Evolutionary conservation across 768 basidiomycete genomes (phyloP).

Genomic region (Gautieria morchelliformis): DNA sequence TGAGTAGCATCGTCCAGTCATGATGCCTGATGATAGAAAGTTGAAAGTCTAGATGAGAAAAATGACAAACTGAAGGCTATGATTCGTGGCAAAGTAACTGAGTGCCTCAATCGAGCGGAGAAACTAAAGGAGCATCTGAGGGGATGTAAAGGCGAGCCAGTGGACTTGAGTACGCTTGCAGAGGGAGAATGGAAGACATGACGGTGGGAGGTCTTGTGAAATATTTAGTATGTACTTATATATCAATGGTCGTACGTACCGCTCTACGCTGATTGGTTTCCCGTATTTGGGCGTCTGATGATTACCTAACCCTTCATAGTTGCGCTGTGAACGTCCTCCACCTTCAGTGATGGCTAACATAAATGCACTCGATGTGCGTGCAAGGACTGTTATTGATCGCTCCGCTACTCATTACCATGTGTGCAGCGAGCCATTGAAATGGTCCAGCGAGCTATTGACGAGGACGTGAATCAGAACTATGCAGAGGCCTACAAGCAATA

Average conservation of each 20-base stretch:
- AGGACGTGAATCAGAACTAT: conserved; percentile 90
- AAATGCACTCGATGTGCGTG: conserved; percentile 5
- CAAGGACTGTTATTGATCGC: not conserved
- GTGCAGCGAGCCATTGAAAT: conserved; percentile 75
- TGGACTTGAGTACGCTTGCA: conserved; percentile 1
- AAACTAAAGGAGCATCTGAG: conserved; percentile 77
- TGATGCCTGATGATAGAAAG: not conserved
- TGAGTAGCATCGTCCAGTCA: conserved; percentile 25
- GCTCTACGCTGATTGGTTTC: not conserved
- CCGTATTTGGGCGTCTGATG: not conserved
- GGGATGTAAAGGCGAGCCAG: not conserved
- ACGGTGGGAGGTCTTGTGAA: not conserved
- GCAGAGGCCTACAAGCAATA: conserved; percentile 90
- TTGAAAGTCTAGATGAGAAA: conserved; percentile 60
- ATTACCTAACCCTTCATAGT: not conserved
- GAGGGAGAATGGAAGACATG: not conserved
- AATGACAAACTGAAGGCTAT: conserved; percentile 85
- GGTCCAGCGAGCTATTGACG: conserved; percentile 87
- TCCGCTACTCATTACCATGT: not conserved
- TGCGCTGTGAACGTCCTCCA: too few species aligned
- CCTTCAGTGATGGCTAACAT: conserved; percentile 2
- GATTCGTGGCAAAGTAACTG: conserved; percentile 80
- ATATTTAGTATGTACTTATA: not conserved
- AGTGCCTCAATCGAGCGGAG: conserved; percentile 89
- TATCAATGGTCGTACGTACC: not conserved